Conservation (phyloP, 2,329 filamentous ascomycete genomes). For the Aaosphaeria arxii region DNA sequence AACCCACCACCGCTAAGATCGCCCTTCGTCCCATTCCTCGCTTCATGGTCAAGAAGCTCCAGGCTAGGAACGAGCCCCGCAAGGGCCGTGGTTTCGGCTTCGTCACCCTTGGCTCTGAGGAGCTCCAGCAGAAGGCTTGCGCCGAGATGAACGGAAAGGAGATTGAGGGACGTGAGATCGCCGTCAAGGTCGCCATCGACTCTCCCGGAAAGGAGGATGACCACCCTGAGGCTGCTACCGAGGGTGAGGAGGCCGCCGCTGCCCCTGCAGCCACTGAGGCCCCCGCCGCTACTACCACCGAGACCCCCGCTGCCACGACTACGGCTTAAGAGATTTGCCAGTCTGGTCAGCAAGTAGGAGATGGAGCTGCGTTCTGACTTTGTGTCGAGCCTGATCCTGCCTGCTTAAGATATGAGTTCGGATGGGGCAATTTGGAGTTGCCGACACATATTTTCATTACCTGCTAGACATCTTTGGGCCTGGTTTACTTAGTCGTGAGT, state of each 20-base stretch:
- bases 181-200: constrained; percentile 99
- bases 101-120: constrained; percentile 91
- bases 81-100: constrained; percentile 99
- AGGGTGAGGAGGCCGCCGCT: constrained; percentile 37
- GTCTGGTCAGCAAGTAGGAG: constrained; percentile 7
- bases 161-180: constrained; percentile 97
- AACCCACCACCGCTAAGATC: constrained; percentile 94
- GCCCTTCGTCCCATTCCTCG: constrained; percentile 96
- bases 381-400: constrained; percentile 3
- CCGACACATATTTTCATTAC: constrained; percentile 26
- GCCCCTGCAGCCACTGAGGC: constrained; percentile 11
- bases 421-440: constrained; percentile 20
- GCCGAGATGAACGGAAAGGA: constrained; percentile 99
- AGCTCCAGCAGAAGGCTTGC: constrained; percentile 96
- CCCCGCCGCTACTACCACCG: constrained; percentile 14
- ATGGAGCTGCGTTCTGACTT: constrained; percentile 9
- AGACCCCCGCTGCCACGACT: constrained; percentile 14
- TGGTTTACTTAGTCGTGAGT: constrained; percentile 28
- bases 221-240: constrained; percentile 50
- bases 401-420: constrained; percentile 14
- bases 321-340: constrained; percentile 24
- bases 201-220: constrained; percentile 98
- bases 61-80: constrained; percentile 94
- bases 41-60: constrained; percentile 99
- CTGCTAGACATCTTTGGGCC: constrained; percentile 27